Base-by-base conservation (phyloP, 768 basidiomycete species). In the Pleurotus ostreatus region DNA sequence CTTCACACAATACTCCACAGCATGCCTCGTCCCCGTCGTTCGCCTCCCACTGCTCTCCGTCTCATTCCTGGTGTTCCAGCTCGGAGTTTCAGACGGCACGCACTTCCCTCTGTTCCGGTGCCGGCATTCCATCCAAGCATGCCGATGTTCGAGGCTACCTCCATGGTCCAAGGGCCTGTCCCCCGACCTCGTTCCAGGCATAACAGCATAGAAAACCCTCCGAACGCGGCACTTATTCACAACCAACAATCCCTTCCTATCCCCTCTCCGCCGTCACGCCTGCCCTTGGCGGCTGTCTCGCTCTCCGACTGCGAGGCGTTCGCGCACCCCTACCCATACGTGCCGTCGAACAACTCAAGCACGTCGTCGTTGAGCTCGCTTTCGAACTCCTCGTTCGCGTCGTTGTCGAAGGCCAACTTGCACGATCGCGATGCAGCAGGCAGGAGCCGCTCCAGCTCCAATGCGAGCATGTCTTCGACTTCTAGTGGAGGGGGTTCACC, bases 81-180 rank as follows among this genome's bases (percentile, higher is more conserved):
- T 13, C 25, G 39, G 12, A 30, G 54, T 30, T 52, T 39, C 20
- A 34, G 38, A 7, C 30, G 51, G 22, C 85, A 89, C 69, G 78
- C 73, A 12, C 74, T 90, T 60, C 89, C 89, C 11, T 79, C 82
- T n/a, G 20, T 85, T 23, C 89, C 89, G 9, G 72, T 73, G 39
- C 86, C 86, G 0, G 71, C 73, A 23, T 78, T 81, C 56, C 66
- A 74, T 30, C 51, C 51, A 70, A 72, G 46, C 65, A 71, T 20
- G 64, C 66, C 23, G 56, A 52, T 3, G 58, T 72, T 23, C 58
- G 61, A 22, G 65, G 63, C 15, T 60, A 59, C 0, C 65, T 67
- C 38, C 41, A n/a, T 22, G n/a, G n/a, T 26, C n/a, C 16, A 34
- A 22, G 37, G 37, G 15, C 38, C 51, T 18, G 13, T 40, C 12